Evolutionary conservation across 345 rosid genomes (phyloP), one percentile per base, ranked within the genome.

Genomic region (Corchorus capsularis): DNA sequence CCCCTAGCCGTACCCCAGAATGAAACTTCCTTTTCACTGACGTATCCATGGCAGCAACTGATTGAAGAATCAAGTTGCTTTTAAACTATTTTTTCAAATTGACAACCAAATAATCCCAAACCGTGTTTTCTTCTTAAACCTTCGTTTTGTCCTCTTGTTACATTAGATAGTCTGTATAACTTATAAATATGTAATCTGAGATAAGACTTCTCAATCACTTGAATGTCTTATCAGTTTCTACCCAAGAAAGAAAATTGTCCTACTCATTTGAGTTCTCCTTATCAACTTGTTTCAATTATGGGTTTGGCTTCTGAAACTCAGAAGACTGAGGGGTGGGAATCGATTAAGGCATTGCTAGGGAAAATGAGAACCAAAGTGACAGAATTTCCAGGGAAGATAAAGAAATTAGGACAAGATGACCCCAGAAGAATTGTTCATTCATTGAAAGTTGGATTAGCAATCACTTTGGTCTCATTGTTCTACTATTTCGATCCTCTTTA

Each of bases 371-470:
- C 52, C 14, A 82, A 74, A 72, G 72, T 69, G 15, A 73, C 56
- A 15, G 82, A 68, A 3, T 65, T 83, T 20, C 76, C 71, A 8
- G 66, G 76, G 61, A 82, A 79, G 34, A 67, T 71, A 22, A 85
- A 60, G 71, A 87, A 89, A 62, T 67, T 94, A 12, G 89, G 82
- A 19, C 63, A 79, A 80, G 97, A 92, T 59, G 96, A 94, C 20
- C 91, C 89, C 0, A 91, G 94, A 80, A 91, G 91, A 79, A 76
- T 91, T 45, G 65, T 77, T 47, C 98, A 94, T 80, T 85, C 97
- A 4, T 72, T 94, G 3, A 92, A 94, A 89, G 89, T 87, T 9
- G 98, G 94, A 64, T 76, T 90, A 6, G 94, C 91, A 2, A 87
- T 94, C 41, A 79, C 92, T 37, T 72, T 89, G 17, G 97, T 93